Evolutionary conservation across 768 basidiomycete species (phyloP).

Genomic region (Hortiboletus campestris): DNA sequence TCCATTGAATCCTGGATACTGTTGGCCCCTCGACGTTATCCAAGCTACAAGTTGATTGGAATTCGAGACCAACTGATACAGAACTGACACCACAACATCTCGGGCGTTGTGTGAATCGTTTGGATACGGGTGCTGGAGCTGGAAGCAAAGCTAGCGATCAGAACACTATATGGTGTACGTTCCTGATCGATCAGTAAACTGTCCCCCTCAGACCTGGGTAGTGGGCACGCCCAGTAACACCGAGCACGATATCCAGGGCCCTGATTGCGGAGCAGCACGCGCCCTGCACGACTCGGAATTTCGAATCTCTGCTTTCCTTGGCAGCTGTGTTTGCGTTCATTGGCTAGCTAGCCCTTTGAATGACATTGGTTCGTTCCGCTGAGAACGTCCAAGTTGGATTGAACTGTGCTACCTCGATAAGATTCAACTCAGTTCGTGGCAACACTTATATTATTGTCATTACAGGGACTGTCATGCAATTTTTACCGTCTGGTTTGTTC

Average conservation of each 20-base stretch:
- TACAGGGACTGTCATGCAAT: slow-evolving; percentile 33
- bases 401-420: not conserved
- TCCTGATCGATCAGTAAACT: not conserved
- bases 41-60: too few species aligned
- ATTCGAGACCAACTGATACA: too few species aligned
- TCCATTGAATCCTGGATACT: too few species aligned
- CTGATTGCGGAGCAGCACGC: not conserved
- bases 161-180: not conserved
- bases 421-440: not conserved
- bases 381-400: not conserved
- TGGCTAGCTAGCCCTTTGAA: not conserved
- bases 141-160: not conserved
- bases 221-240: not conserved
- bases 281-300: not conserved
- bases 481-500: slow-evolving; percentile 38
- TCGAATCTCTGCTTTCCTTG: not conserved
- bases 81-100: too few species aligned
- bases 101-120: too few species aligned
- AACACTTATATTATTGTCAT: not conserved
- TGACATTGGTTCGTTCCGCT: not conserved
- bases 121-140: not conserved
- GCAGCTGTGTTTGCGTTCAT: not conserved
- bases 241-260: not conserved
- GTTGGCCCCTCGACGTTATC: too few species aligned
- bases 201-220: too few species aligned